Percentiles rank a stretch among this genome's conserved stretches.
Evolutionary conservation across 768 basidiomycete genomes (phyloP).

Genomic region (Kwoniella sp.): DNA sequence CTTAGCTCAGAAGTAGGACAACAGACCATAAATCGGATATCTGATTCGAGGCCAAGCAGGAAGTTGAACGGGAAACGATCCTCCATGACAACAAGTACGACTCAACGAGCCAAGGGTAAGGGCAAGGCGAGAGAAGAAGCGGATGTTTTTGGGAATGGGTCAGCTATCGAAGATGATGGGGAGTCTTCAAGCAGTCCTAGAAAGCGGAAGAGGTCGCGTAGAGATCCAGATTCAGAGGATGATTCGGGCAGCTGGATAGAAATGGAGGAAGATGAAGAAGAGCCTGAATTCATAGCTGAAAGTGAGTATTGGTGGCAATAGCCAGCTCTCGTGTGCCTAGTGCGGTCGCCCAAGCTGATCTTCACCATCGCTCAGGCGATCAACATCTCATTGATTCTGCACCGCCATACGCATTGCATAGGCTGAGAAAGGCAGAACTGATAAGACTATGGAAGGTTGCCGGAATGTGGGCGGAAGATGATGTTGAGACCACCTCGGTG

Average conservation of each 20-base stretch:
- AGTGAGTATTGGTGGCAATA: slow-evolving; percentile 31
- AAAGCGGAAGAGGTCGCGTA: slow-evolving; percentile 38
- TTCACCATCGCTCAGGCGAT: slow-evolving; percentile 37
- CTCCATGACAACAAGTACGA: slow-evolving; percentile 2
- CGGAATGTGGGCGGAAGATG: slow-evolving; percentile 47
- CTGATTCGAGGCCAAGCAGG: slow-evolving; percentile 10
- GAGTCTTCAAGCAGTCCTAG: slow-evolving; percentile 25
- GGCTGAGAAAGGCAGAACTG: slow-evolving; percentile 52
- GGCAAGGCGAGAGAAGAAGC: slow-evolving; percentile 10
- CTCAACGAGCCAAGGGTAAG: slow-evolving; percentile 22
- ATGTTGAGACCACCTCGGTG: slow-evolving; percentile 16
- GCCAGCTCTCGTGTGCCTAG: too few species aligned
- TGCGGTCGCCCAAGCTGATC: not conserved
- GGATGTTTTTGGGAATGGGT: slow-evolving; percentile 11
- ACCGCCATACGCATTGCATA: slow-evolving; percentile 45
- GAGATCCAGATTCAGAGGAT: slow-evolving; percentile 21
- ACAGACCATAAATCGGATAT: slow-evolving; percentile 25
- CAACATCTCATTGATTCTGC: slow-evolving; percentile 50
- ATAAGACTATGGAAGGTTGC: slow-evolving; percentile 54
- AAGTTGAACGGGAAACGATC: slow-evolving; percentile 9
- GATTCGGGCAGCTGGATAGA: slow-evolving; percentile 42
- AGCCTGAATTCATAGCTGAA: slow-evolving; percentile 49
- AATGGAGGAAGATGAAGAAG: slow-evolving; percentile 42
- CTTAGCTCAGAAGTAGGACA: slow-evolving; percentile 33
- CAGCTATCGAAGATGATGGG: slow-evolving; percentile 9